These are phyloP conservation scores for Pinus albicaulis DNA, from an alignment of 75 land plant genomes.

Conservation along the genomic window DNA sequence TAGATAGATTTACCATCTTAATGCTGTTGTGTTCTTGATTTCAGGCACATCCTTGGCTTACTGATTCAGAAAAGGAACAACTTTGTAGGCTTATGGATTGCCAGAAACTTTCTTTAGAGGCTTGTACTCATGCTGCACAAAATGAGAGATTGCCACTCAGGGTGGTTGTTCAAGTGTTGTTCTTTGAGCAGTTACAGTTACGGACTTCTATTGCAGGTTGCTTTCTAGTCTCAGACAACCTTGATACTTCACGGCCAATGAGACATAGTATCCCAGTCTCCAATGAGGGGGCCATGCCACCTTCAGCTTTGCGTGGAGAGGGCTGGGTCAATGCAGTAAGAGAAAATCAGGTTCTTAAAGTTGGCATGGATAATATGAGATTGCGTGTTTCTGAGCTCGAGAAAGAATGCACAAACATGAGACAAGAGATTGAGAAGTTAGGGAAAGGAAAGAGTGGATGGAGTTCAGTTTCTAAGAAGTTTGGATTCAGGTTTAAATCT, in stretches of 20 bases:
- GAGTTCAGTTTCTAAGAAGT: slow-evolving; percentile 48
- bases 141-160: slow-evolving; percentile 96
- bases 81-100: slow-evolving; percentile 88
- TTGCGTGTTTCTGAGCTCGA: slow-evolving; percentile 53
- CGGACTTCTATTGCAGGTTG: slow-evolving; percentile 77
- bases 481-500: slow-evolving; percentile 59
- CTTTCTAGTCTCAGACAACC: slow-evolving; percentile 76
- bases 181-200: slow-evolving; percentile 76
- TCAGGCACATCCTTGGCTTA: slow-evolving; percentile 73
- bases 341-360: slow-evolving; percentile 58
- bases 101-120: slow-evolving; percentile 80
- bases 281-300: slow-evolving; percentile 12
- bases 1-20: not conserved
- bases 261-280: slow-evolving; percentile 14
- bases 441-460: slow-evolving; percentile 25
- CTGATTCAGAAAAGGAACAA: slow-evolving; percentile 50
- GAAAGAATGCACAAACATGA: slow-evolving; percentile 52
- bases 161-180: slow-evolving; percentile 70
- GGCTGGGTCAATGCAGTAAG: slow-evolving; percentile 55
- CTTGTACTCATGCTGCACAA: slow-evolving; percentile 90
- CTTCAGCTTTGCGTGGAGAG: slow-evolving; percentile 27
- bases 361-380: slow-evolving; percentile 62
- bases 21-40: not conserved
- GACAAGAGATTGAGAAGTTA: slow-evolving; percentile 51
- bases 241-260: slow-evolving; percentile 40